phyloP scores from a whole-genome alignment of 1,284 basidiomycete genomes.

The Ustilago curta region DNA sequence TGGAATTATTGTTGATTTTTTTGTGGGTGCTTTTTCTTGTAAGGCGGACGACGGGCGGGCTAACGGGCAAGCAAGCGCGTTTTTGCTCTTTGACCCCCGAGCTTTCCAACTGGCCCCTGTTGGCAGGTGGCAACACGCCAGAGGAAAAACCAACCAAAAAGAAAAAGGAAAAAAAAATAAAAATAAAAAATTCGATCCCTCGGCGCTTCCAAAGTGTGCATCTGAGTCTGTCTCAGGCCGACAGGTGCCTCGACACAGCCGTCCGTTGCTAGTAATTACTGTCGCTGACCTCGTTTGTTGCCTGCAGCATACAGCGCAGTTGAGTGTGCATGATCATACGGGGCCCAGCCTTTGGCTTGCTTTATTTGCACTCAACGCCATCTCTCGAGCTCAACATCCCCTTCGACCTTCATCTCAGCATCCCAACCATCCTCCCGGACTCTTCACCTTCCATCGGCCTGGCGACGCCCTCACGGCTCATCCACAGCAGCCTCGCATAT shows the following conservation, averaged over 20 bases:
- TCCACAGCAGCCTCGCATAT: conserved; percentile 1
- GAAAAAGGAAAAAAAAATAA: no score
- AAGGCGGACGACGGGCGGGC: no score
- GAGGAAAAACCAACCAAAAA: no score
- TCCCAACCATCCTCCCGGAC: background rate
- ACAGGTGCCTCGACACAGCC: conserved; percentile 7
- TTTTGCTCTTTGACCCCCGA: no score
- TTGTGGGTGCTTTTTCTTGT: no score
- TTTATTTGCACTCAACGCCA: background rate
- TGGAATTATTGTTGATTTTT: no score
- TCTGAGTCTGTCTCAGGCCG: background rate
- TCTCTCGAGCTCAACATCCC: background rate
- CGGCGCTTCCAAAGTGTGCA: background rate
- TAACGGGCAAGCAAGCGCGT: no score
- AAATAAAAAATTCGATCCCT: conserved; percentile 2
- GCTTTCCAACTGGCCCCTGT: no score
- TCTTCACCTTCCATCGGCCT: background rate
- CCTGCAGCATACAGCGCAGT: background rate
- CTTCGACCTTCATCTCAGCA: background rate
- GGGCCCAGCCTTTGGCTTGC: no score
- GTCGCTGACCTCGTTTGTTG: background rate
- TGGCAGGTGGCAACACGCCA: no score
- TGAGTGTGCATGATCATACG: background rate
- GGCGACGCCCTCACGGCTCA: conserved; percentile 1
- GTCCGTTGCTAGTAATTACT: background rate